phyloP scores from a whole-genome alignment of 192 early-diverging fungal genomes.

The Funneliformis mosseae region DNA sequence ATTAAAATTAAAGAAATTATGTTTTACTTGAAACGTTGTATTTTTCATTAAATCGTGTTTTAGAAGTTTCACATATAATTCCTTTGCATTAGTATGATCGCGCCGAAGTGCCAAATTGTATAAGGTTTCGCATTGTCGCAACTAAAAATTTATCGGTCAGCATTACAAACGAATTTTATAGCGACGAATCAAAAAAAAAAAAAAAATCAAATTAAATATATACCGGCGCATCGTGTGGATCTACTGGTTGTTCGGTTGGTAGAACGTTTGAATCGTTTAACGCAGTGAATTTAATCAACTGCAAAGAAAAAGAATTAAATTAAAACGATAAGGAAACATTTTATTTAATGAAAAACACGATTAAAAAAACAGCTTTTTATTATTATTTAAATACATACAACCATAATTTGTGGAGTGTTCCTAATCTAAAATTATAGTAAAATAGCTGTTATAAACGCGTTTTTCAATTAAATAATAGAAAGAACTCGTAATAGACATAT shows the following conservation, averaged over 20 bases:
- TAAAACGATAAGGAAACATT: neutral
- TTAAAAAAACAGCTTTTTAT: neutral
- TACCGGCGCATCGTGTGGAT: conserved; percentile 18
- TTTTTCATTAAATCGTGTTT: conserved; percentile 17
- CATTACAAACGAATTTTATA: neutral
- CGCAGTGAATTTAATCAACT: conserved; percentile 19
- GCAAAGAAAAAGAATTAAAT: neutral
- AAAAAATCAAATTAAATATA: neutral
- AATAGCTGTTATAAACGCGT: neutral
- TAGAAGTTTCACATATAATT: neutral
- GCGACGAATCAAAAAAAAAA: too few relatives aligned
- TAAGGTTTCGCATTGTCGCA: conserved; percentile 2
- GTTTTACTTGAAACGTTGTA: neutral
- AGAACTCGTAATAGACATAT: neutral
- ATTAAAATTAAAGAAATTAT: neutral
- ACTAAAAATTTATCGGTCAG: neutral
- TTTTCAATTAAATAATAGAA: neutral
- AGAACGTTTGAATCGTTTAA: neutral
- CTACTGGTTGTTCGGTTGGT: neutral
- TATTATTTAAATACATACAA: neutral
- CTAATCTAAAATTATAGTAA: neutral
- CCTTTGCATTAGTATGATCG: neutral
- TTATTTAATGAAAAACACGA: neutral
- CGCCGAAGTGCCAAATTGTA: conserved; percentile 20
- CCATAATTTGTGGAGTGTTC: neutral